phyloP scores from a whole-genome alignment of 352 stramenopile species.

The Aphanomyces astaci region DNA sequence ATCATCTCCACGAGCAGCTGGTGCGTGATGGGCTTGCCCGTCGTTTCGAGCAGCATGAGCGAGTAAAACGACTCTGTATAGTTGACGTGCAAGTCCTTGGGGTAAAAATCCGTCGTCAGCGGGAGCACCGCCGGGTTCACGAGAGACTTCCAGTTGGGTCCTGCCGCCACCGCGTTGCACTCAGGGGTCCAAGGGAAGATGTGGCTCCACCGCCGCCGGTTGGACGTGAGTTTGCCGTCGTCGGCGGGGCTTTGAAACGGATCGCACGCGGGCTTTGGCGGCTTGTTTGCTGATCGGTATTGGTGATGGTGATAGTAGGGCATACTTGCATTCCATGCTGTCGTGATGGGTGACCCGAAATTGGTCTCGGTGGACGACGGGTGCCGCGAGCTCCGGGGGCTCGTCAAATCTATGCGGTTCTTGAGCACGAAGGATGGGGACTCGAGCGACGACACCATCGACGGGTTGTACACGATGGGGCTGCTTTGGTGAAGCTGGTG shows the following conservation, averaged over 20 bases:
- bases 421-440: not conserved
- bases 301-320: too few species aligned
- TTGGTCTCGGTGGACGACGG: not conserved
- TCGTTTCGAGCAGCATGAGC: slow-evolving; percentile 57
- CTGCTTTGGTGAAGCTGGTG: too few species aligned
- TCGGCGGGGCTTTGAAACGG: not conserved
- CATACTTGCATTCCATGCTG: not conserved
- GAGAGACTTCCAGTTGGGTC: slow-evolving; percentile 96
- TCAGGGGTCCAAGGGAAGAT: slow-evolving; percentile 84
- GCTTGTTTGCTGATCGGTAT: too few species aligned
- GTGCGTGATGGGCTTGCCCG: slow-evolving; percentile 42
- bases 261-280: not conserved
- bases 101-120: slow-evolving; percentile 83
- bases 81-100: slow-evolving; percentile 48
- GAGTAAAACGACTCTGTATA: slow-evolving; percentile 82
- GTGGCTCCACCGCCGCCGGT: slow-evolving; percentile 93
- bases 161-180: slow-evolving; percentile 37
- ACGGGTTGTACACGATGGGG: too few species aligned
- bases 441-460: slow-evolving; percentile 3
- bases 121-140: slow-evolving; percentile 91
- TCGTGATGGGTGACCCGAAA: not conserved
- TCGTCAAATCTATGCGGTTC: slow-evolving; percentile 7
- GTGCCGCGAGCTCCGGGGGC: not conserved
- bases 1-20: slow-evolving; percentile 77
- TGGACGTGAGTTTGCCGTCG: slow-evolving; percentile 43